Evolutionary conservation across 179 eudicot species (phyloP).

Genomic region (Sideroxylon spinosum): DNA sequence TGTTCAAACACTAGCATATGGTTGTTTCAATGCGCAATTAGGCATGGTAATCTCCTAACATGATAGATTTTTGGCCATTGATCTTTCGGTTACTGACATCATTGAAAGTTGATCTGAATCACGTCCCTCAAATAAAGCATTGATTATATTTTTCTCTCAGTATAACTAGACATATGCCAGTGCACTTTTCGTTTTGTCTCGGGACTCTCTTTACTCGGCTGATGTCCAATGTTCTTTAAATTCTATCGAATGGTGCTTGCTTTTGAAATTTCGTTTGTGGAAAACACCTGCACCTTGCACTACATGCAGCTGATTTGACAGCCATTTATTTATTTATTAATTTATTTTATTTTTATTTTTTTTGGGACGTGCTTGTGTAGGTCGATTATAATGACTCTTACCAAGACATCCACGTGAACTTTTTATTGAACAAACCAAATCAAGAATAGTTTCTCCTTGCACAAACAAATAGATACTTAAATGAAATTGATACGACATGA

Average conservation of each 20-base stretch:
- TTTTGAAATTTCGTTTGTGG: constrained; percentile 33
- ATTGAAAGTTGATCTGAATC: neutral
- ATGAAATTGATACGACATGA: too few species aligned
- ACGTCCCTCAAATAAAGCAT: neutral
- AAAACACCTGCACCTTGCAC: constrained; percentile 62
- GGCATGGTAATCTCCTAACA: neutral
- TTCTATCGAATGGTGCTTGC: neutral
- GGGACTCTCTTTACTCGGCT: neutral
- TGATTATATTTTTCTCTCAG: neutral
- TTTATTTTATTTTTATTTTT: too few species aligned
- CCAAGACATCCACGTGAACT: too few species aligned
- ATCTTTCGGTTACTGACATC: neutral
- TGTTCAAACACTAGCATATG: neutral
- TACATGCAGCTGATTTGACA: constrained; percentile 24
- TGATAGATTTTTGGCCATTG: neutral
- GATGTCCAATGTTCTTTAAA: neutral
- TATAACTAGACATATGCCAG: neutral
- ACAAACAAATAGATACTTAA: too few species aligned
- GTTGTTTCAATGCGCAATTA: constrained; percentile 1
- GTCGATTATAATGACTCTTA: too few species aligned
- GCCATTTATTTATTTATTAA: constrained; percentile 6
- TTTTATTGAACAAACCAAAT: too few species aligned
- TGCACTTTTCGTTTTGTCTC: neutral
- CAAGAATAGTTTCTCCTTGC: too few species aligned
- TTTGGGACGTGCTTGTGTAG: too few species aligned